Conservation (phyloP, 805 yeast species). For the Kazachstania bromeliacearum region DNA sequence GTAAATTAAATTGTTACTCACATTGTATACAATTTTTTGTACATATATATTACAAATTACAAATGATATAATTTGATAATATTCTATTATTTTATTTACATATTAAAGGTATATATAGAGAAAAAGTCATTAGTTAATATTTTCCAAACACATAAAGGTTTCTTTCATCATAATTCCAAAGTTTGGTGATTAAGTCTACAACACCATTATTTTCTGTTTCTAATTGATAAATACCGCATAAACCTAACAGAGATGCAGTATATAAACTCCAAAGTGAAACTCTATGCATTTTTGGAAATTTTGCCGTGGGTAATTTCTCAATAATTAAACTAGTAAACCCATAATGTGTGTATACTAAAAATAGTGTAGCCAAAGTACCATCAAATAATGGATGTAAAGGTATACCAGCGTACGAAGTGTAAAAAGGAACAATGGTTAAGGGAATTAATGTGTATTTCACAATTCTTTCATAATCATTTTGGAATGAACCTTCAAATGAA, state of each 20-base stretch:
- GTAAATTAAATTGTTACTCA: too few relatives aligned
- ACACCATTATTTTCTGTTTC: constrained; percentile 63
- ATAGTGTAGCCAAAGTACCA: constrained; percentile 43
- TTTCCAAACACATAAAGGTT: constrained; percentile 22
- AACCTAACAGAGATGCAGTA: constrained; percentile 53
- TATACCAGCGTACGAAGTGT: constrained; percentile 35
- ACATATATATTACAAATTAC: too few relatives aligned
- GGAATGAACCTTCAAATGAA: constrained; percentile 56
- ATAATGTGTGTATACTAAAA: constrained; percentile 55
- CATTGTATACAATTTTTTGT: too few relatives aligned
- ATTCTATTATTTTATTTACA: neutral
- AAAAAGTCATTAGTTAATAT: too few relatives aligned
- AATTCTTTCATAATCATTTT: constrained; percentile 63
- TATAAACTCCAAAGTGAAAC: constrained; percentile 51
- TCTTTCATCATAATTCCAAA: constrained; percentile 31
- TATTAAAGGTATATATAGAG: neutral
- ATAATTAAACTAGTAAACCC: constrained; percentile 72
- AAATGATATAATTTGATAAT: too few relatives aligned
- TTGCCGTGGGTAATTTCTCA: constrained; percentile 70
- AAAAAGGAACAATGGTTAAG: constrained; percentile 45
- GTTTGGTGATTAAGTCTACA: constrained; percentile 34
- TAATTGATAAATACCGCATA: constrained; percentile 62
- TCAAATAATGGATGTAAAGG: constrained; percentile 47
- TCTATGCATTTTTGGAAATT: constrained; percentile 56
- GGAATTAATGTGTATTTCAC: constrained; percentile 58